A percentile compares a stretch with the other conserved stretches of the same genome.
Evolutionary conservation across 1,284 basidiomycete genomes (phyloP).

Genomic region (Trametes hirsuta): DNA sequence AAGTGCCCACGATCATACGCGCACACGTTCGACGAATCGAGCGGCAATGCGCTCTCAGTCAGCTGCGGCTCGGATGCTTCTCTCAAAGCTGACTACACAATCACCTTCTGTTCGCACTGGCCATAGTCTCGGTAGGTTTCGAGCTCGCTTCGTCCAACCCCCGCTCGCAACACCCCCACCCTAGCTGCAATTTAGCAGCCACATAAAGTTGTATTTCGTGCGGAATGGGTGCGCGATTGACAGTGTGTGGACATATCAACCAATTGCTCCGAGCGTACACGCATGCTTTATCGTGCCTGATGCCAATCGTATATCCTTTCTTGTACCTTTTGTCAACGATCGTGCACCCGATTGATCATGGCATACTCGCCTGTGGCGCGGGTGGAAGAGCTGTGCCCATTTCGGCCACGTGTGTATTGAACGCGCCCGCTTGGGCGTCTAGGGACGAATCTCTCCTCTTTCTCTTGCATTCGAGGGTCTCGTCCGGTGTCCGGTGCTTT

Average conservation of each 20-base stretch:
- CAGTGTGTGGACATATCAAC: too few species aligned
- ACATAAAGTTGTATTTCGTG: too few species aligned
- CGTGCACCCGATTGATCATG: not conserved
- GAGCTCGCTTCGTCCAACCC: too few species aligned
- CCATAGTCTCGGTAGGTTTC: too few species aligned
- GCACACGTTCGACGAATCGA: constrained; percentile 53
- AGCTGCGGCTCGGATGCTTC: constrained; percentile 38
- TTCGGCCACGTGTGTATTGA: not conserved
- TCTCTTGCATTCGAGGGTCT: not conserved
- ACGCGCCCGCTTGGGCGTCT: not conserved
- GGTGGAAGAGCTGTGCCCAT: not conserved
- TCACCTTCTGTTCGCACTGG: constrained; percentile 49
- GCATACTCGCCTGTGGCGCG: not conserved
- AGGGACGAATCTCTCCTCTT: not conserved
- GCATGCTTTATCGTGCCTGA: not conserved
- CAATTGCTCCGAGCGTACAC: not conserved
- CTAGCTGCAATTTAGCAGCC: too few species aligned
- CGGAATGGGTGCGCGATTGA: too few species aligned
- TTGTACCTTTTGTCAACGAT: not conserved
- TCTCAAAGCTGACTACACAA: constrained; percentile 44
- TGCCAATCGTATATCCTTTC: not conserved
- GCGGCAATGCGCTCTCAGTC: constrained; percentile 49
- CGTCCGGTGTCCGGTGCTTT: too few species aligned
- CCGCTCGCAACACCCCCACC: too few species aligned
- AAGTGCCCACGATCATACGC: constrained; percentile 50